phyloP scores from a whole-genome alignment of 208 protist genomes.

The Tritrichomonas musculus region DNA sequence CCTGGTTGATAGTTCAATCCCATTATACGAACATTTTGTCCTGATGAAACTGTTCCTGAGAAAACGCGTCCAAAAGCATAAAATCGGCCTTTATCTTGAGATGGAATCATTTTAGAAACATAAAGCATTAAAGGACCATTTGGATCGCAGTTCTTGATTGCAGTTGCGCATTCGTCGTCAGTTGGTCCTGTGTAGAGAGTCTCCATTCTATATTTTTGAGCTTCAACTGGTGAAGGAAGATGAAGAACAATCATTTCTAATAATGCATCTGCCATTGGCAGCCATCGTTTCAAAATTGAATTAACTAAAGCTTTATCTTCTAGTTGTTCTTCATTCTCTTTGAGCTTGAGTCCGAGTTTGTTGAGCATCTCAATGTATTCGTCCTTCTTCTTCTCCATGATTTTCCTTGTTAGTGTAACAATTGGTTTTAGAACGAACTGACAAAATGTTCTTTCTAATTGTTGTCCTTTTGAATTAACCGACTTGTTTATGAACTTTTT shows the following conservation, averaged over 20 bases:
- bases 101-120: conserved; percentile 99
- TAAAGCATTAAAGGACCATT: conserved; percentile 94
- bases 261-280: conserved; percentile 81
- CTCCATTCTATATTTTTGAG: conserved; percentile 85
- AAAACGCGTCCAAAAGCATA: conserved; percentile 93
- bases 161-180: conserved; percentile 74
- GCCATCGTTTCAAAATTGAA: conserved; percentile 37
- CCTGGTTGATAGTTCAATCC: conserved; percentile 90
- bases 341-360: neutral
- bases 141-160: conserved; percentile 78
- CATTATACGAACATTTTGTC: conserved; percentile 92
- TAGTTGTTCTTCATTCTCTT: neutral
- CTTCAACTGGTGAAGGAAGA: conserved; percentile 87
- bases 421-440: conserved; percentile 96
- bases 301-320: neutral
- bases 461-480: neutral
- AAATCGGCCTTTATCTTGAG: conserved; percentile 90
- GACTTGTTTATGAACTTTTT: conserved; percentile 73
- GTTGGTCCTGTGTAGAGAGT: conserved; percentile 72
- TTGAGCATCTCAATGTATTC: conserved; percentile 54
- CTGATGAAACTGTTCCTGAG: conserved; percentile 76
- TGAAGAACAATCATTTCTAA: conserved; percentile 95
- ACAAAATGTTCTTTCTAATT: conserved; percentile 69
- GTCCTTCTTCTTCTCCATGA: conserved; percentile 83
- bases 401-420: conserved; percentile 78